phyloP scores from a whole-genome alignment of 1,284 basidiomycete genomes.

The Cryptococcus sp. region DNA sequence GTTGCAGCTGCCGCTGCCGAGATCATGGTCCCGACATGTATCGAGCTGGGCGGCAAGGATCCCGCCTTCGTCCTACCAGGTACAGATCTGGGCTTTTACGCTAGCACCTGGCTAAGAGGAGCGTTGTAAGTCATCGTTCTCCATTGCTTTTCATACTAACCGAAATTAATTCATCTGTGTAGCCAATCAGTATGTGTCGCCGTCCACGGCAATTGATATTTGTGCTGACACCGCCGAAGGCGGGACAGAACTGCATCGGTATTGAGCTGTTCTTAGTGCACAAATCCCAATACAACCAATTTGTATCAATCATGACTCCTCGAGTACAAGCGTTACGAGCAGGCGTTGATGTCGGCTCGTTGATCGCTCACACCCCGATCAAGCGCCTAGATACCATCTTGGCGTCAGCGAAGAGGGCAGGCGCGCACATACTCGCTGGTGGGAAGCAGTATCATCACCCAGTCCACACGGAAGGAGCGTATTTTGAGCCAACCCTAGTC shows the following conservation, averaged over 20 bases:
- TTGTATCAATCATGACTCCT: constrained; percentile 66
- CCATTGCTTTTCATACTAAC: background rate
- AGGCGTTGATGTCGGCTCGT: constrained; percentile 56
- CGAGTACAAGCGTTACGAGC: constrained; percentile 67
- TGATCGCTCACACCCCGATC: constrained; percentile 62
- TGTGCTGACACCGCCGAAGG: constrained; percentile 15
- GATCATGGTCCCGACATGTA: constrained; percentile 81
- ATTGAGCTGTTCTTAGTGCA: constrained; percentile 92
- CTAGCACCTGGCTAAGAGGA: constrained; percentile 70
- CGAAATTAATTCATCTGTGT: background rate
- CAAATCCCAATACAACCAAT: constrained; percentile 67
- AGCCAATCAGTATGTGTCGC: constrained; percentile 29
- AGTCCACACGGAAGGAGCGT: constrained; percentile 68
- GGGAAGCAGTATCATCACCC: constrained; percentile 66
- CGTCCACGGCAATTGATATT: background rate
- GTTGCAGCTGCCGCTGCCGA: constrained; percentile 78
- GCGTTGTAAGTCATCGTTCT: constrained; percentile 66
- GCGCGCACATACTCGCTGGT: constrained; percentile 71
- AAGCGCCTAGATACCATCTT: constrained; percentile 70
- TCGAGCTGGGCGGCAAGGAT: constrained; percentile 77
- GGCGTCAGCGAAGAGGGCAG: constrained; percentile 67
- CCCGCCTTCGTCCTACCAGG: constrained; percentile 57
- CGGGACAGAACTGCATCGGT: constrained; percentile 95
- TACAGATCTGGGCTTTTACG: constrained; percentile 56
- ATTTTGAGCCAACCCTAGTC: constrained; percentile 85